These are phyloP conservation scores for Stereum hirsutum DNA, from an alignment of 1,284 basidiomycete species.

Conservation along the genomic window DNA sequence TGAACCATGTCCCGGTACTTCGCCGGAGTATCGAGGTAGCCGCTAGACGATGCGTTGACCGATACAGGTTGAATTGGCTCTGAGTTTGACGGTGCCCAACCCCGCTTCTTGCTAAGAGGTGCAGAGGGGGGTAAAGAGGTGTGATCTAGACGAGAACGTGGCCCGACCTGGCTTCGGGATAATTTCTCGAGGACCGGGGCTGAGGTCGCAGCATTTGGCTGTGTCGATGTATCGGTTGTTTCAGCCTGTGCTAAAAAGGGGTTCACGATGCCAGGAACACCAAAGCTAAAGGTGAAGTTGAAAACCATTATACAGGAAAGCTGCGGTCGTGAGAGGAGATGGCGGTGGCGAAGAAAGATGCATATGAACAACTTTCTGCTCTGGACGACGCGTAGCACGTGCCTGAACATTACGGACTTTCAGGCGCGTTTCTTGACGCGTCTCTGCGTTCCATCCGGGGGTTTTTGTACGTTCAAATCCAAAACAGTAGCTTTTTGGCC, in stretches of 20 bases:
- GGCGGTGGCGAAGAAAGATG: too few relatives aligned
- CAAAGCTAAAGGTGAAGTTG: slow-evolving; percentile 57
- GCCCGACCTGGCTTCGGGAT: neutral
- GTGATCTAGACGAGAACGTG: slow-evolving; percentile 6
- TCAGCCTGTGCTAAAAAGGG: slow-evolving; percentile 44
- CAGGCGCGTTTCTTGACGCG: too few relatives aligned
- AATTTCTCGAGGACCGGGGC: neutral
- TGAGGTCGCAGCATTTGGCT: slow-evolving; percentile 1
- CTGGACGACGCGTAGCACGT: too few relatives aligned
- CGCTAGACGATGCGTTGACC: slow-evolving; percentile 40
- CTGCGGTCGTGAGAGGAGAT: too few relatives aligned
- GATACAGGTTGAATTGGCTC: slow-evolving; percentile 44
- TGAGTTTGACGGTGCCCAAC: slow-evolving; percentile 55
- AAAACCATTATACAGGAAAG: too few relatives aligned
- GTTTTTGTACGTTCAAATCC: too few relatives aligned
- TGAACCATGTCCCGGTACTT: slow-evolving; percentile 37
- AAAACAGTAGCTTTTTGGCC: too few relatives aligned
- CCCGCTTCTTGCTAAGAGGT: slow-evolving; percentile 48
- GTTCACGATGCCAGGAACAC: slow-evolving; percentile 54
- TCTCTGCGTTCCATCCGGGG: too few relatives aligned
- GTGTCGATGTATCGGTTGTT: slow-evolving; percentile 11
- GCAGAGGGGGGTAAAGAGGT: slow-evolving; percentile 22
- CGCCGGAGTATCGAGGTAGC: slow-evolving; percentile 57
- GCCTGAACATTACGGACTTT: too few relatives aligned
- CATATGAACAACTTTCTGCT: too few relatives aligned